These are phyloP conservation scores for Mitragyna speciosa DNA, from an alignment of 257 asterid genomes.

Conservation along the genomic window DNA sequence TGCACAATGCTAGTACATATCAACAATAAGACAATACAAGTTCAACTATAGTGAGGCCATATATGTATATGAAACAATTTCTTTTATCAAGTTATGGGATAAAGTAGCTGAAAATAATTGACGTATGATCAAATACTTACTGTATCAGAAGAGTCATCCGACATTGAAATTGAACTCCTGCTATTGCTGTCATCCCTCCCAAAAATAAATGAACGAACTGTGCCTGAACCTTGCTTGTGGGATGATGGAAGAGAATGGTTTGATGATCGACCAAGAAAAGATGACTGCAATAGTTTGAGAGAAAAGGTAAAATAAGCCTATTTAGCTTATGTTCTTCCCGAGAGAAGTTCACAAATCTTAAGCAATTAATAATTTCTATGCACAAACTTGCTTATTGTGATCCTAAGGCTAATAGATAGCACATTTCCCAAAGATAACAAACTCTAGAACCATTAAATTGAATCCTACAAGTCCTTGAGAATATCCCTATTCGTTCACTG, in stretches of 20 bases:
- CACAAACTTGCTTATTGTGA: neutral
- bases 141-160: constrained; percentile 62
- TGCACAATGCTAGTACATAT: too few relatives aligned
- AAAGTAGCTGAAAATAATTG: neutral
- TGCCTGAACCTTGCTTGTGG: constrained; percentile 61
- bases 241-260: constrained; percentile 56
- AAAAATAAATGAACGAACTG: constrained; percentile 73
- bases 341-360: neutral
- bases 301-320: neutral
- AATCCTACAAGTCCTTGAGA: neutral
- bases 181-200: constrained; percentile 92
- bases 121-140: constrained; percentile 43
- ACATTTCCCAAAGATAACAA: neutral
- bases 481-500: neutral
- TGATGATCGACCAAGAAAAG: constrained; percentile 75
- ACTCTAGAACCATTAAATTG: neutral
- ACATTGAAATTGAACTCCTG: constrained; percentile 60
- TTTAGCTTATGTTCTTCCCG: neutral
- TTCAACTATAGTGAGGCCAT: neutral
- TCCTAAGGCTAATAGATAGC: neutral
- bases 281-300: constrained; percentile 55
- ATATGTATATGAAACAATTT: neutral
- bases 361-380: neutral
- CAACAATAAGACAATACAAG: too few relatives aligned
- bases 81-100: neutral